Evolutionary conservation across 2,329 filamentous ascomycete genomes (phyloP).

Genomic region (Sordariomycetes sp.): DNA sequence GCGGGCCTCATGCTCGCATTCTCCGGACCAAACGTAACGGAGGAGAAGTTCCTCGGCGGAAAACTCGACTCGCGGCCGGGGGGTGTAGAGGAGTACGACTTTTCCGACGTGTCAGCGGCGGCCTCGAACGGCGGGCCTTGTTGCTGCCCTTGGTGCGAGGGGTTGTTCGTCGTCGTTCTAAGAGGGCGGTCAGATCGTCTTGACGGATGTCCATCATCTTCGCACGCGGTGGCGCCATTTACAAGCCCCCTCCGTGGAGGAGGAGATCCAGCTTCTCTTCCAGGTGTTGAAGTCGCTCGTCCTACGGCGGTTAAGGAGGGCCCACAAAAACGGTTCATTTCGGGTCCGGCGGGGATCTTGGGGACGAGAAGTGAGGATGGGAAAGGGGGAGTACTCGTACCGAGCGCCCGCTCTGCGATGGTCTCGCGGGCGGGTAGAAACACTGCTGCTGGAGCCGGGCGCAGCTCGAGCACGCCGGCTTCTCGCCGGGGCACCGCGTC

Average conservation of each 20-base stretch:
- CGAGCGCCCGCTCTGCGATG: constrained; percentile 25
- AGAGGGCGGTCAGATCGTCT: not conserved
- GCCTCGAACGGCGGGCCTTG: constrained; percentile 16
- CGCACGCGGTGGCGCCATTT: constrained; percentile 10
- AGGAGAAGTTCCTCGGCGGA: constrained; percentile 11
- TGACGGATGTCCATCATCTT: not conserved
- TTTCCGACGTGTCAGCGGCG: constrained; percentile 16
- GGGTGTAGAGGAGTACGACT: constrained; percentile 18
- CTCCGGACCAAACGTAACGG: constrained; percentile 14
- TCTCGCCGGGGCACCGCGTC: constrained; percentile 36
- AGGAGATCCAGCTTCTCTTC: constrained; percentile 38
- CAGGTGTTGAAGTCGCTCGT: constrained; percentile 33
- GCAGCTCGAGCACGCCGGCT: constrained; percentile 35
- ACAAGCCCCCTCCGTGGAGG: constrained; percentile 22
- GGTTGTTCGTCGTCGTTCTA: not conserved
- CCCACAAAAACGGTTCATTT: not conserved
- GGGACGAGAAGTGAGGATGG: not conserved
- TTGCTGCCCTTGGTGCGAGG: not conserved
- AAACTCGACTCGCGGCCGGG: constrained; percentile 13
- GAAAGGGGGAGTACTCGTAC: constrained; percentile 15
- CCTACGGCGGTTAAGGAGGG: constrained; percentile 15
- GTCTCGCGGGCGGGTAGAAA: constrained; percentile 25
- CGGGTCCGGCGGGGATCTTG: not conserved
- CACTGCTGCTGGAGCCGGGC: constrained; percentile 31
- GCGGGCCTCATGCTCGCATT: constrained; percentile 14